Evolutionary conservation across 345 rosid genomes (phyloP), one percentile per base, ranked within the genome.

Genomic region (Litchi chinensis): DNA sequence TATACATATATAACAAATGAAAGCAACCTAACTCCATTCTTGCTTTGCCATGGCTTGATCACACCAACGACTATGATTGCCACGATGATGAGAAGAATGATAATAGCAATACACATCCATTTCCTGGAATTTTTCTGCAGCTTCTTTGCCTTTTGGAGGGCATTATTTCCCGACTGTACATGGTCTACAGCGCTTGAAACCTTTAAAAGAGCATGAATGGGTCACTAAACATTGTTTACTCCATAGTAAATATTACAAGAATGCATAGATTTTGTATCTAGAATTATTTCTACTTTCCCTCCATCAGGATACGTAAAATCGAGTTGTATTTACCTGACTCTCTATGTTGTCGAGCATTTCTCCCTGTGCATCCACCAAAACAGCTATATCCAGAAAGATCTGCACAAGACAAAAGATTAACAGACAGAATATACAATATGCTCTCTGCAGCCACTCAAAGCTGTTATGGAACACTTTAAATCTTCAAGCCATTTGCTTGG

Each of bases 371-470:
- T 97, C 95, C 62, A 94, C 98, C 85, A 97, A 77, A 68, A 94
- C 99, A 0, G 98, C 98, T 93, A 97, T 94, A 79, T 97, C 98
- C 66, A 94, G 83, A 86, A 93, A 97, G 80, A 93, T 82, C 99
- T 96, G 93, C 86, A 79, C 46, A 50, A 18, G 2, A 39, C 65
- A 62, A 66, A 71, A 40, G 52, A 76, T 70, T 21, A 66, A 40
- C 2, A 77, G 15, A 67, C 18, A 24, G 12, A 76, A 50, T 65
- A 19, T 10, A 69, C 56, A 73, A 44, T 65, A 78, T 16, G 22
- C 40, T 77, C 68, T 71, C 71, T 64, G 32, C 37, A 8, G 28
- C 32, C 8, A 6, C 32, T 43, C 10, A 10, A 60, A 43, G 68
- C 57, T 41, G 21, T 39, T 39, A 21, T 59, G 21, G 40, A 43